Conservation (phyloP, 108 stramenopile species). For the Nitzschia sp. region DNA sequence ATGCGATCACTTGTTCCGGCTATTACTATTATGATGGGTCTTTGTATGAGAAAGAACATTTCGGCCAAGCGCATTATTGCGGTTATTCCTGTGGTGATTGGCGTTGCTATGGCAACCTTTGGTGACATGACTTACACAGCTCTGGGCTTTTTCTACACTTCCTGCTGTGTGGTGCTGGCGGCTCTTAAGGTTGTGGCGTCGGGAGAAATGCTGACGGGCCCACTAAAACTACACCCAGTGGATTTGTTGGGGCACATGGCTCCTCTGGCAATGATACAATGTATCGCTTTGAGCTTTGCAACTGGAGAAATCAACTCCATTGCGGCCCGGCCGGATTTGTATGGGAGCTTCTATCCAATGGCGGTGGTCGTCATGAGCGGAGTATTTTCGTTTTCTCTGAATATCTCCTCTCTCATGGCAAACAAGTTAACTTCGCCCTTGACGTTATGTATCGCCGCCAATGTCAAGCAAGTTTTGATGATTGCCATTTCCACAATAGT, state of each 20-base stretch:
- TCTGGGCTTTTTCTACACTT: slow-evolving; percentile 64
- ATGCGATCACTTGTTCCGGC: slow-evolving; percentile 76
- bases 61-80: slow-evolving; percentile 47
- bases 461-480: slow-evolving; percentile 89
- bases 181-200: slow-evolving; percentile 72
- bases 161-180: slow-evolving; percentile 61
- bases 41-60: slow-evolving; percentile 50
- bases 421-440: slow-evolving; percentile 87
- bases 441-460: slow-evolving; percentile 87
- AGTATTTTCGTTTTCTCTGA: slow-evolving; percentile 74
- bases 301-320: slow-evolving; percentile 68
- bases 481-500: slow-evolving; percentile 59
- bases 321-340: slow-evolving; percentile 41
- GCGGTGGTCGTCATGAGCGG: slow-evolving; percentile 59
- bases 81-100: slow-evolving; percentile 66
- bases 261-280: slow-evolving; percentile 79
- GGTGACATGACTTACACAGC: slow-evolving; percentile 72
- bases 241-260: slow-evolving; percentile 84
- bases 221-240: slow-evolving; percentile 75
- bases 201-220: slow-evolving; percentile 76
- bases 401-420: slow-evolving; percentile 80
- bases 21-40: slow-evolving; percentile 68
- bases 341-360: slow-evolving; percentile 30
- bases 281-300: slow-evolving; percentile 44
- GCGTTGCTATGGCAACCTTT: slow-evolving; percentile 74